phyloP scores from a whole-genome alignment of 176 grass and related monocot species.

The Triticum urartu region DNA sequence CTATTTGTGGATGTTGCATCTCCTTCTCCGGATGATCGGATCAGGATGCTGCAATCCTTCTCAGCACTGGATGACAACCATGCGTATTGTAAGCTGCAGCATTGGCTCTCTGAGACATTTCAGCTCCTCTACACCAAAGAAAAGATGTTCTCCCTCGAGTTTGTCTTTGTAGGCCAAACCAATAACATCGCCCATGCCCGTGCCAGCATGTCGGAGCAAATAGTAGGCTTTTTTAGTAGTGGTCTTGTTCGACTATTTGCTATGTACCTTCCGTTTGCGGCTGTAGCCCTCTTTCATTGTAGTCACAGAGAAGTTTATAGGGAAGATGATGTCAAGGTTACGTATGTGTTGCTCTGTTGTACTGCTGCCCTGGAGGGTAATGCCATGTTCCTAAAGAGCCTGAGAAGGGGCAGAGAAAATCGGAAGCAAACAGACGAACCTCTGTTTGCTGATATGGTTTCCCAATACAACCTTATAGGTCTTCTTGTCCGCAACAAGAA shows the following conservation, averaged over 20 bases:
- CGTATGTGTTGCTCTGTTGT: neutral
- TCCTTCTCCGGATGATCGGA: neutral
- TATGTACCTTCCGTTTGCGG: fast-evolving
- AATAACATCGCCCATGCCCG: too few species aligned
- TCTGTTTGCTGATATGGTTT: neutral
- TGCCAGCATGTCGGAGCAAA: too few species aligned
- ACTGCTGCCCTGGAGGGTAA: neutral
- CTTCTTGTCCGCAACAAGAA: neutral
- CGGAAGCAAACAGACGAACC: too few species aligned
- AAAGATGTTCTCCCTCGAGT: neutral
- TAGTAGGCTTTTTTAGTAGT: too few species aligned
- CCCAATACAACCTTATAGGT: neutral
- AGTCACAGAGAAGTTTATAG: neutral
- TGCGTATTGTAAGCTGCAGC: fast-evolving
- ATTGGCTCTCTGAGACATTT: neutral
- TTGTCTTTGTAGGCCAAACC: too few species aligned
- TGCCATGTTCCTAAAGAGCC: fast-evolving
- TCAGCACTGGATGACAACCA: neutral
- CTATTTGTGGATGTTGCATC: neutral
- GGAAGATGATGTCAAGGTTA: neutral
- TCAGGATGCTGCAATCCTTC: neutral
- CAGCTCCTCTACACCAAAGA: neutral
- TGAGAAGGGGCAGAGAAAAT: too few species aligned
- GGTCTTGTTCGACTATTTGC: fast-evolving
- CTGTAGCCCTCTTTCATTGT: neutral